Percentiles rank a stretch among this genome's conserved stretches.
These are phyloP conservation scores for Schizophyllum commune DNA, from an alignment of 1,284 basidiomycete species.

Conservation along the genomic window DNA sequence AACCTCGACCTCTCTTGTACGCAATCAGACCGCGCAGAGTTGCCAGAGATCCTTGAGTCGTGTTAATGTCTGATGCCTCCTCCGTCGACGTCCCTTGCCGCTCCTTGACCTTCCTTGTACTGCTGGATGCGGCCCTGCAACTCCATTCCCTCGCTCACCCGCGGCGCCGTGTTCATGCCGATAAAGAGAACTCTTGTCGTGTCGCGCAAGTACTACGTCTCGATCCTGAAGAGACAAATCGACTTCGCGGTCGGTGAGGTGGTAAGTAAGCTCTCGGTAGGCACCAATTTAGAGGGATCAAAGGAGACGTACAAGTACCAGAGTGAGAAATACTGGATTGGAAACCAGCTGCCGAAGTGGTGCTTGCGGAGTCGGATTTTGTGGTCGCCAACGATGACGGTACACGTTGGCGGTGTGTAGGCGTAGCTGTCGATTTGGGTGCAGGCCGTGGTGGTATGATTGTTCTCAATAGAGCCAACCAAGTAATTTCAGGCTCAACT, in stretches of 20 bases:
- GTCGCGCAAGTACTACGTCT: constrained; percentile 63
- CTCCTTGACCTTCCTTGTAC: constrained; percentile 38
- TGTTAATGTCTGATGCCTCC: constrained; percentile 42
- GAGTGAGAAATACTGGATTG: constrained; percentile 96
- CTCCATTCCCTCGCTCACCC: constrained; percentile 39
- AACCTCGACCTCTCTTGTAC: constrained; percentile 29
- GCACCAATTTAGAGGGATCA: constrained; percentile 78
- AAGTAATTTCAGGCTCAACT: too few species aligned
- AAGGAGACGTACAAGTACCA: constrained; percentile 84
- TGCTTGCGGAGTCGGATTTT: constrained; percentile 91
- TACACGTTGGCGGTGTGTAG: constrained; percentile 94
- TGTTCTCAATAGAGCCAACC: constrained; percentile 23
- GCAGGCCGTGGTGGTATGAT: not conserved
- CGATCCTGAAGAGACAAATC: constrained; percentile 82
- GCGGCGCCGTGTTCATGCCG: constrained; percentile 30
- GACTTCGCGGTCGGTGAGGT: too few species aligned
- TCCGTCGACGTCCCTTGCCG: constrained; percentile 31
- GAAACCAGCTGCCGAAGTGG: constrained; percentile 77
- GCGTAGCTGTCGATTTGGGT: constrained; percentile 79
- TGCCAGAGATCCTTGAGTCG: constrained; percentile 48
- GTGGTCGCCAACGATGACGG: constrained; percentile 91
- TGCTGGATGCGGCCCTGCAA: constrained; percentile 59
- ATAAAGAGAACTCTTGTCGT: constrained; percentile 29
- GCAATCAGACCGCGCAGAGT: constrained; percentile 29
- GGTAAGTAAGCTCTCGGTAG: constrained; percentile 80